A percentile compares a stretch with the other conserved stretches of the same genome.
Evolutionary conservation across 192 early-diverging fungal species (phyloP).

Genomic region (Umbelopsis sp.): DNA sequence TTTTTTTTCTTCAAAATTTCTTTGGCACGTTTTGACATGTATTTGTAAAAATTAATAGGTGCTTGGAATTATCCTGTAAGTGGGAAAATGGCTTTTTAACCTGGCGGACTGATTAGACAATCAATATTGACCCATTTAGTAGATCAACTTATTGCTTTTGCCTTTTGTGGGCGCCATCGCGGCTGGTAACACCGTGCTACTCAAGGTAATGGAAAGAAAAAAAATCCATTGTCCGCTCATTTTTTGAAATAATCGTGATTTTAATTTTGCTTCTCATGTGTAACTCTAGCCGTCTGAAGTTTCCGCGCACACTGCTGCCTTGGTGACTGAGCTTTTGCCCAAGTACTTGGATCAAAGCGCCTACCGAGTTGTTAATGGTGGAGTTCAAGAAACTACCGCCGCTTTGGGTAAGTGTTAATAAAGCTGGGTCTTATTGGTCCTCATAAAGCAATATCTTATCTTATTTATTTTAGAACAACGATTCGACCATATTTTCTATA

Average conservation of each 20-base stretch:
- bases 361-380: constrained; percentile 77
- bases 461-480: constrained; percentile 65
- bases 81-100: not conserved
- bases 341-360: constrained; percentile 73
- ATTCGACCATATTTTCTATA: constrained; percentile 91
- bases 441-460: constrained; percentile 49
- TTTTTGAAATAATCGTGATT: not conserved
- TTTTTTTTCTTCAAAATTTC: constrained; percentile 56
- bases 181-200: constrained; percentile 82
- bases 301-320: constrained; percentile 60
- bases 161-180: constrained; percentile 87
- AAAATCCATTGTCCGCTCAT: not conserved
- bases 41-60: constrained; percentile 29
- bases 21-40: constrained; percentile 59
- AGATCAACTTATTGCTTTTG: constrained; percentile 63
- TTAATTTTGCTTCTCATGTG: not conserved
- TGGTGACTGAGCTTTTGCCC: constrained; percentile 65
- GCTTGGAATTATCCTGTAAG: constrained; percentile 57
- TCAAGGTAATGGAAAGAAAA: constrained; percentile 49
- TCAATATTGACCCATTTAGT: not conserved
- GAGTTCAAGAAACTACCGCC: constrained; percentile 68
- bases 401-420: constrained; percentile 61
- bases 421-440: constrained; percentile 44
- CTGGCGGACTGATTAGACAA: not conserved
- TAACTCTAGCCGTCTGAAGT: constrained; percentile 76